Conservation (phyloP, 345 rosid genomes). For the Acer saccharum region DNA sequence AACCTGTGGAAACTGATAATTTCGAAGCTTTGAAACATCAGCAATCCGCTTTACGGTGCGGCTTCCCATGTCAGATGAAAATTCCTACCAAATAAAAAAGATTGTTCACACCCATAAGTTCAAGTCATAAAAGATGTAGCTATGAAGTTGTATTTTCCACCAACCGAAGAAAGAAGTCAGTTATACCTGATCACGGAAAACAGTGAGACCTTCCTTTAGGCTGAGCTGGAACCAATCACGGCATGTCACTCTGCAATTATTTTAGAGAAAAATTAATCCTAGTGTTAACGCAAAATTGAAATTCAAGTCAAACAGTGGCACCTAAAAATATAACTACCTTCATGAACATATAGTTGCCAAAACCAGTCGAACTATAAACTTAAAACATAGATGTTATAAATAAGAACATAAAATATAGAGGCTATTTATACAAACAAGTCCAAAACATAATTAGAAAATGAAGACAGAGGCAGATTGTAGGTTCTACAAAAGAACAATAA, state of each 20-base stretch:
- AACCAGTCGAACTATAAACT: background rate
- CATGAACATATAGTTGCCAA: background rate
- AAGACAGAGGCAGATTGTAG: background rate
- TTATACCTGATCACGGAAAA: constrained; percentile 90
- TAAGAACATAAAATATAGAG: background rate
- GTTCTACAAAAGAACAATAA: background rate
- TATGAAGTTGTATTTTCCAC: constrained; percentile 6
- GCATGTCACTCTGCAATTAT: constrained; percentile 85
- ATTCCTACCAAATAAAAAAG: constrained; percentile 55
- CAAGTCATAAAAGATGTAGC: background rate
- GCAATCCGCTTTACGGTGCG: constrained; percentile 92
- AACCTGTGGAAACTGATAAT: constrained; percentile 93
- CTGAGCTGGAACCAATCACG: constrained; percentile 99
- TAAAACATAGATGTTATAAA: background rate
- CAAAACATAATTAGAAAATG: constrained; percentile 4
- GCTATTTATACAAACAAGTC: background rate
- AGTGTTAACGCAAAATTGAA: constrained; percentile 5
- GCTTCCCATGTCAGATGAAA: constrained; percentile 99
- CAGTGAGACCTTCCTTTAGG: constrained; percentile 99
- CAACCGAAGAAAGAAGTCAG: constrained; percentile 6
- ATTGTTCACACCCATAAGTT: constrained; percentile 2
- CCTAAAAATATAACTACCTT: background rate
- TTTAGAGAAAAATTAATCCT: constrained; percentile 4
- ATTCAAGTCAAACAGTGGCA: background rate
- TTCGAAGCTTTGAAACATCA: constrained; percentile 93